Conservation (phyloP, 306 rosid genomes). For the Quercus bicolor region DNA sequence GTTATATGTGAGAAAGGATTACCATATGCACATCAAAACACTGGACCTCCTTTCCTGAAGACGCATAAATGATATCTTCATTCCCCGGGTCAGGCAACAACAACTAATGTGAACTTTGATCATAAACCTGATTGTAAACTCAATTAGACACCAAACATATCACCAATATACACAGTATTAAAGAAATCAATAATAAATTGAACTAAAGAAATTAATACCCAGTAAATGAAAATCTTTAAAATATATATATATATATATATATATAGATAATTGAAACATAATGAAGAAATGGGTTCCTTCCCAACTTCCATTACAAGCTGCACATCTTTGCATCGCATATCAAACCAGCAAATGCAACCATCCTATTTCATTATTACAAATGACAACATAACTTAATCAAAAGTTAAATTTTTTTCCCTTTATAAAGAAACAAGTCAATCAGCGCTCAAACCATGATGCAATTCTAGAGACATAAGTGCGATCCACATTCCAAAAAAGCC, state of each 20-base stretch:
- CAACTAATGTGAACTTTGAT: neutral
- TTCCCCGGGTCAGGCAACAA: constrained; percentile 56
- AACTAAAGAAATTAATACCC: neutral
- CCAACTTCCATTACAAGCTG: constrained; percentile 61
- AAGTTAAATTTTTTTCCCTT: too few species aligned
- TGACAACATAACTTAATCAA: neutral
- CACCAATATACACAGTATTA: neutral
- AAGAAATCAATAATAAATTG: neutral
- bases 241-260: neutral
- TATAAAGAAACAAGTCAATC: neutral
- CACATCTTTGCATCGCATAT: constrained; percentile 73
- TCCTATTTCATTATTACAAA: constrained; percentile 37
- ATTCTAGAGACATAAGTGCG: too few species aligned
- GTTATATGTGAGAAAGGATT: constrained; percentile 26
- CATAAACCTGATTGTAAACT: neutral
- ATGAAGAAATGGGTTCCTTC: constrained; percentile 60
- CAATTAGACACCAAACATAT: neutral
- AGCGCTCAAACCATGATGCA: too few species aligned
- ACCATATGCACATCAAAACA: constrained; percentile 86
- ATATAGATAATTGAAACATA: constrained; percentile 45
- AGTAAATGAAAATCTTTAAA: neutral
- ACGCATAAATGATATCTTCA: constrained; percentile 68
- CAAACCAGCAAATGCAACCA: constrained; percentile 95
- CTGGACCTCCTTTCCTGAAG: constrained; percentile 80
- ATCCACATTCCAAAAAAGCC: too few species aligned